phyloP scores from a whole-genome alignment of 371 early-diverging fungal genomes.

The Capniomyces stellatus region DNA sequence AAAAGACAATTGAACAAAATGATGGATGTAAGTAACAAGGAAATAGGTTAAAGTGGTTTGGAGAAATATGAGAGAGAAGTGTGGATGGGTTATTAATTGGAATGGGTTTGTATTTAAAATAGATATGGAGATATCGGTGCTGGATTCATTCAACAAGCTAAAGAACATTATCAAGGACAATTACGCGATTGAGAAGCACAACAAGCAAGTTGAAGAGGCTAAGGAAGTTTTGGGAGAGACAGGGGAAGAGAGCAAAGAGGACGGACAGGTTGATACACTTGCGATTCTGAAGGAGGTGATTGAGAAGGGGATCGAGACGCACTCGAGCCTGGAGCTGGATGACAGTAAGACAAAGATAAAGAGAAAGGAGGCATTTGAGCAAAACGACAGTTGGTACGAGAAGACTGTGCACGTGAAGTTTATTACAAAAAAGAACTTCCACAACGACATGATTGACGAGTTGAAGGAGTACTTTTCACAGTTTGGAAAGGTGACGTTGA shows the following conservation, averaged over 20 bases:
- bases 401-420: constrained; percentile 43
- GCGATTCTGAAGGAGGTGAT: no score
- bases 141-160: no score
- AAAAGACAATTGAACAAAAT: constrained; percentile 29
- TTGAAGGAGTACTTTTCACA: constrained; percentile 33
- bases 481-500: constrained; percentile 30
- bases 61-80: no score
- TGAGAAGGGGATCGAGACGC: not conserved
- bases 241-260: constrained; percentile 37
- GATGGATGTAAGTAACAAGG: constrained; percentile 29
- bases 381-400: constrained; percentile 24
- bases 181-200: no score
- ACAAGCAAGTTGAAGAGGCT: constrained; percentile 13
- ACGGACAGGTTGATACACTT: constrained; percentile 28
- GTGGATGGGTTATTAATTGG: no score
- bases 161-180: no score
- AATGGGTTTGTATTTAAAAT: no score
- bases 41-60: no score
- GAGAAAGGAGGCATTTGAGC: constrained; percentile 31
- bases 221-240: constrained; percentile 33
- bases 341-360: constrained; percentile 18
- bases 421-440: constrained; percentile 25
- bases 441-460: constrained; percentile 31
- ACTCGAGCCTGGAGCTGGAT: not conserved
- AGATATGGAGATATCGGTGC: no score